Evolutionary conservation across 2,329 filamentous ascomycete genomes (phyloP).

Genomic region (Scedosporium minutisporum): DNA sequence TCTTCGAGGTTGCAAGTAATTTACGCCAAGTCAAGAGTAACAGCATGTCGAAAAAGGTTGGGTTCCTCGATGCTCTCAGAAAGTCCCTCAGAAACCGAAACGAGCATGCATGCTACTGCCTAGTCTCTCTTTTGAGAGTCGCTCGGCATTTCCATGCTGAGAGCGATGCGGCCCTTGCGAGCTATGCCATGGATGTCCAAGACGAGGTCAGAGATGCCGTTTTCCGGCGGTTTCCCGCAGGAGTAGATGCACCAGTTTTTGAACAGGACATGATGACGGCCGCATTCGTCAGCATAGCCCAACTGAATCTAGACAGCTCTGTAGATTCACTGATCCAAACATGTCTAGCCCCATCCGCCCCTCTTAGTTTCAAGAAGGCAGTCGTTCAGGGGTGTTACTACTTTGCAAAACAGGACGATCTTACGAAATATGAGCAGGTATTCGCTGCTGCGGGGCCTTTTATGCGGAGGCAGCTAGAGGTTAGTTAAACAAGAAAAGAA

Average conservation of each 20-base stretch:
- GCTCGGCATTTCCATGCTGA: conserved; percentile 55
- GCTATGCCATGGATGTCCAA: conserved; percentile 60
- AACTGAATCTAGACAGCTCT: conserved; percentile 50
- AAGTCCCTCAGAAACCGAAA: conserved; percentile 56
- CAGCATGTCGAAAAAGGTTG: conserved; percentile 55
- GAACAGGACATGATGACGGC: conserved; percentile 58
- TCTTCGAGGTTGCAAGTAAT: conserved; percentile 61
- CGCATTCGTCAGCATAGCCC: conserved; percentile 54
- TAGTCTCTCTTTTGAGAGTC: conserved; percentile 52
- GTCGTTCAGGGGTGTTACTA: conserved; percentile 53
- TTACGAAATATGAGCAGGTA: conserved; percentile 41
- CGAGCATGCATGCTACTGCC: conserved; percentile 57
- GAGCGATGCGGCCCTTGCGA: conserved; percentile 53
- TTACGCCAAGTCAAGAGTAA: conserved; percentile 53
- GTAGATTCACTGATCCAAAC: conserved; percentile 45
- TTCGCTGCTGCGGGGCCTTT: conserved; percentile 47
- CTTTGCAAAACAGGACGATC: conserved; percentile 44
- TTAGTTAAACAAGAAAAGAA: conserved; percentile 18
- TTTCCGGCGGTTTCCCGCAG: conserved; percentile 42
- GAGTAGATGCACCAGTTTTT: conserved; percentile 39
- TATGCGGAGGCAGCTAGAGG: conserved; percentile 47
- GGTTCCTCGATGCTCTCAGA: conserved; percentile 52
- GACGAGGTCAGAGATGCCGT: conserved; percentile 58
- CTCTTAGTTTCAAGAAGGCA: conserved; percentile 51
- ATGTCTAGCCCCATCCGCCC: conserved; percentile 48